Evolutionary conservation across 495 filamentous ascomycete genomes (phyloP).

Genomic region (Podospora anserina): DNA sequence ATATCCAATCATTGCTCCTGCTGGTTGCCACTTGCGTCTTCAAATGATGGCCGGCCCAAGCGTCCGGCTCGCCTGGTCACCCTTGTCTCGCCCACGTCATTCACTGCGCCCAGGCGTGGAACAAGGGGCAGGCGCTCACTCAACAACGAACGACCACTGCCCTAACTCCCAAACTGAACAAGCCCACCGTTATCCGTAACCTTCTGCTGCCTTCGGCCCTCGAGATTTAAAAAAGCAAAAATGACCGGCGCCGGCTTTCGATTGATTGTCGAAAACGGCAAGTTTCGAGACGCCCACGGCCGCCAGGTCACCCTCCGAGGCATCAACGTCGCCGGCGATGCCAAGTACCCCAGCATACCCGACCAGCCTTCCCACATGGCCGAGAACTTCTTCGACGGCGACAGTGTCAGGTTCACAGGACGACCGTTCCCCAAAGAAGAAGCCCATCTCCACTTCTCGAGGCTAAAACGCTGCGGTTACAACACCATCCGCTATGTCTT

Average conservation of each 20-base stretch:
- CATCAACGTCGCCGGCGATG: constrained; percentile 64
- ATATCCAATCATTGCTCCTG: background rate
- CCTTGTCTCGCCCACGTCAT: constrained; percentile 6
- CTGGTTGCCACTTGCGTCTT: background rate
- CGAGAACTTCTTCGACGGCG: constrained; percentile 86
- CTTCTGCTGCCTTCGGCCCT: background rate
- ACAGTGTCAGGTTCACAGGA: constrained; percentile 83
- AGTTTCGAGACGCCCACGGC: constrained; percentile 64
- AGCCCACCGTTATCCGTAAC: background rate
- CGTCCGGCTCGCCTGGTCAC: background rate
- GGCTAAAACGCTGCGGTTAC: constrained; percentile 83
- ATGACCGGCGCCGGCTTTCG: constrained; percentile 49
- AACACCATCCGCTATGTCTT: constrained; percentile 96
- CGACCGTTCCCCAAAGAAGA: constrained; percentile 81
- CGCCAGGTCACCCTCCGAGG: constrained; percentile 57
- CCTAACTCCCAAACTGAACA: background rate
- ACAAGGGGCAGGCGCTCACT: background rate
- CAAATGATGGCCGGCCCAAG: background rate
- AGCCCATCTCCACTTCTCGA: constrained; percentile 81
- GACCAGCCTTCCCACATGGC: constrained; percentile 74
- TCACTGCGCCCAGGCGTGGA: background rate
- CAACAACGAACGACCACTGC: background rate
- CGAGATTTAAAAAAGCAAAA: background rate
- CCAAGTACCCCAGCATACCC: constrained; percentile 68
- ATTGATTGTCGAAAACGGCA: constrained; percentile 75